Evolutionary conservation across 2,329 filamentous ascomycete genomes (phyloP).

Genomic region (Penicillium sp.): DNA sequence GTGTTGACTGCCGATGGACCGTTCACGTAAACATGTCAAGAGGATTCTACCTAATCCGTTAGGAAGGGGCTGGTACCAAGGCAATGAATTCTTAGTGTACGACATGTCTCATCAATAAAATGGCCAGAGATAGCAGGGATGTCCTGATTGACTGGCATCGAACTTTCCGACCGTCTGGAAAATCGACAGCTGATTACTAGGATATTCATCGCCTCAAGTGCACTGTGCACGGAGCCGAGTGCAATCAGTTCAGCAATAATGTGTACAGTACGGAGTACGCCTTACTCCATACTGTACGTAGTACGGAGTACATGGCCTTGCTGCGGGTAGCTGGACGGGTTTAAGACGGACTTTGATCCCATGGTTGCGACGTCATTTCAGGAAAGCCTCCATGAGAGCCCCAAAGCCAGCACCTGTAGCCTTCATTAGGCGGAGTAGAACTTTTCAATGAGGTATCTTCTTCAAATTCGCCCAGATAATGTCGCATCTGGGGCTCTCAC

Average conservation of each 20-base stretch:
- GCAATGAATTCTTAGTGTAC: too few relatives aligned
- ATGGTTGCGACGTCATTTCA: conserved; percentile 5
- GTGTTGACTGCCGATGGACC: background rate
- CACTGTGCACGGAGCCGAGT: background rate
- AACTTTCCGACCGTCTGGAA: background rate
- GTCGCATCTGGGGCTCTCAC: too few relatives aligned
- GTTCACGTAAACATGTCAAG: background rate
- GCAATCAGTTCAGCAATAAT: background rate
- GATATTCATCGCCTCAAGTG: background rate
- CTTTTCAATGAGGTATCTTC: background rate
- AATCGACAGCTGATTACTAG: background rate
- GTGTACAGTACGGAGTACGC: too few relatives aligned
- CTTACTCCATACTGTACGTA: too few relatives aligned
- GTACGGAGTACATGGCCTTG: too few relatives aligned
- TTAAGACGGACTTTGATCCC: conserved; percentile 13
- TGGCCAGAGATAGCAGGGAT: background rate
- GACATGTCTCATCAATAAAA: background rate
- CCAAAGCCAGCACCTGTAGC: background rate
- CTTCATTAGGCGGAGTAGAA: background rate
- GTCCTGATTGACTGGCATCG: background rate
- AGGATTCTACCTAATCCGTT: too few relatives aligned
- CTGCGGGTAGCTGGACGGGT: conserved; percentile 2
- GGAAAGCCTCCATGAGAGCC: background rate
- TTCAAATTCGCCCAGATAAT: too few relatives aligned
- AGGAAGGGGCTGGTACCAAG: too few relatives aligned